phyloP scores from a whole-genome alignment of 2,329 filamentous ascomycete genomes.

The Talaromyces rugulosus region DNA sequence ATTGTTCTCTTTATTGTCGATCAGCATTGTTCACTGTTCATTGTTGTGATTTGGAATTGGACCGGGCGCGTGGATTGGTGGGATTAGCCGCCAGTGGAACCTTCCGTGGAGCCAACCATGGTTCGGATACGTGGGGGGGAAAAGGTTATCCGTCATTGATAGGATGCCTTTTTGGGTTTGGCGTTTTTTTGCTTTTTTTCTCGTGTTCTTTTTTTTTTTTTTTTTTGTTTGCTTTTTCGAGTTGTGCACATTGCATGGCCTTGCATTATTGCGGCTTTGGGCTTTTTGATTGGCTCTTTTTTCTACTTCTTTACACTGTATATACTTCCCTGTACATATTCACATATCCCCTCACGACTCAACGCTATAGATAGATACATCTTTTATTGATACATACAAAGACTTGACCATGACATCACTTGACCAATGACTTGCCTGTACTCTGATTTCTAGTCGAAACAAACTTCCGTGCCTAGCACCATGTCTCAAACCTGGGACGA shows the following conservation, averaged over 20 bases:
- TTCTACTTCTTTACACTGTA: background rate
- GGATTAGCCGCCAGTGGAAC: constrained; percentile 1
- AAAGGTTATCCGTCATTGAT: background rate
- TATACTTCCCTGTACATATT: background rate
- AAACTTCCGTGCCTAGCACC: background rate
- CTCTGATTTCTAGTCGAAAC: background rate
- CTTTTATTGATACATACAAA: background rate
- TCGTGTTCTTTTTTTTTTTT: background rate
- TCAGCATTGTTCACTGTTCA: background rate
- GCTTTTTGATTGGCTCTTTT: background rate
- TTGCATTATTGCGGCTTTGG: background rate
- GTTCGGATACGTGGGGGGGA: background rate
- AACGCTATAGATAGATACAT: background rate
- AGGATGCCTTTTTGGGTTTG: background rate
- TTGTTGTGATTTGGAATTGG: background rate
- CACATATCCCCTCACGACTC: background rate
- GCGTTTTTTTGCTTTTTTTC: background rate
- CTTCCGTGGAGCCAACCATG: background rate
- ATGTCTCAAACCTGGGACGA: background rate
- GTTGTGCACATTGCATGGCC: background rate
- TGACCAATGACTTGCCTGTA: background rate
- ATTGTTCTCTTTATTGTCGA: background rate
- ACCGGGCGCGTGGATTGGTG: background rate
- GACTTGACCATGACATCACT: no score
- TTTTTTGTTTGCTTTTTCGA: background rate